Percentiles rank a stretch among this genome's conserved stretches.
phyloP scores from a whole-genome alignment of 2,329 filamentous ascomycete species.

The Laburnicola sp. region DNA sequence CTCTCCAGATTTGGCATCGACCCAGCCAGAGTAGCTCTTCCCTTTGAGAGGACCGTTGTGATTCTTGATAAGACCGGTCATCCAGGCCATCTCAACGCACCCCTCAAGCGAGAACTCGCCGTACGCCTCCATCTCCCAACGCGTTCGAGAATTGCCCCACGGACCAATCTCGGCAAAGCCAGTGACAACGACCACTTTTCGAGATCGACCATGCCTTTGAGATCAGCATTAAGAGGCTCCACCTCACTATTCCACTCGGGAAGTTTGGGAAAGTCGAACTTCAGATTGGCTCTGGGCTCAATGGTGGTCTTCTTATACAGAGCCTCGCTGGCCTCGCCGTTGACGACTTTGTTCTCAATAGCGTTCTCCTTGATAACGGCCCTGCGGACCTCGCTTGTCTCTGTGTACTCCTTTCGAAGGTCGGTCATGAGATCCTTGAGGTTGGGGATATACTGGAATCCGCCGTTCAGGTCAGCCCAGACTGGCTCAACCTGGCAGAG shows the following conservation, averaged over 20 bases:
- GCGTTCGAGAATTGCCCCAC: constrained; percentile 97
- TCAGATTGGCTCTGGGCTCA: constrained; percentile 94
- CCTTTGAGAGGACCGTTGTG: constrained; percentile 96
- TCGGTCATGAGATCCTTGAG: constrained; percentile 92
- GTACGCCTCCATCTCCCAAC: constrained; percentile 99
- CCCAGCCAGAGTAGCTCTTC: constrained; percentile 94
- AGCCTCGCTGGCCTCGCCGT: constrained; percentile 87
- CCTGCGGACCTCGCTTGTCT: constrained; percentile 89
- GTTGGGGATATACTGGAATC: constrained; percentile 95
- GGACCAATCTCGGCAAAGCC: constrained; percentile 95
- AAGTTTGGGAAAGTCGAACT: constrained; percentile 89
- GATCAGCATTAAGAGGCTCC: constrained; percentile 80
- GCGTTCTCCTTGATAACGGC: constrained; percentile 95
- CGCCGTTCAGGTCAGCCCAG: constrained; percentile 96
- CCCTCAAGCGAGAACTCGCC: constrained; percentile 97
- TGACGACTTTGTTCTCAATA: constrained; percentile 95
- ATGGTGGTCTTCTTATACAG: constrained; percentile 94
- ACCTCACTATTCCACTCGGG: constrained; percentile 92
- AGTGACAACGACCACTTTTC: constrained; percentile 96
- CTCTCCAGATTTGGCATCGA: constrained; percentile 90
- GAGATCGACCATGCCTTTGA: constrained; percentile 98
- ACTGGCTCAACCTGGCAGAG: constrained; percentile 95
- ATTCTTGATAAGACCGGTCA: constrained; percentile 99
- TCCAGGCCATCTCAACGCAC: constrained; percentile 99
- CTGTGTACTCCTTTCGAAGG: constrained; percentile 90